Percentiles rank a stretch among this genome's conserved stretches.
These are phyloP conservation scores for Nannochloris sp. DNA, from an alignment of 139 green algal species.

Conservation along the genomic window DNA sequence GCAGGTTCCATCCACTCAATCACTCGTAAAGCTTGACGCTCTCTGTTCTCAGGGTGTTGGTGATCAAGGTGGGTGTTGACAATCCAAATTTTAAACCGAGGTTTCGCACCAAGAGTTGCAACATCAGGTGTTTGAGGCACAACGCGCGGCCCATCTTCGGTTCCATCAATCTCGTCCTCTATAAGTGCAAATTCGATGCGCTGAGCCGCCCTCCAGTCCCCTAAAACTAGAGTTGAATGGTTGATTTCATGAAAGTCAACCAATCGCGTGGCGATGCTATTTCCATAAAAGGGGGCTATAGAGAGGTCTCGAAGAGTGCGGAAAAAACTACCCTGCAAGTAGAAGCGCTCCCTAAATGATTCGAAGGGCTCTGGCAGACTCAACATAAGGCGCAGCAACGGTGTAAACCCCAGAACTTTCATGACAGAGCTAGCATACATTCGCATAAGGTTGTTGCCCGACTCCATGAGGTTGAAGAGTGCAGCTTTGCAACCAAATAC, in stretches of 20 bases:
- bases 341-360: constrained; percentile 21
- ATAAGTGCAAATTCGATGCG: constrained; percentile 30
- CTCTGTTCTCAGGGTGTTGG: constrained; percentile 11
- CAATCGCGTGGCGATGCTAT: constrained; percentile 33
- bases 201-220: constrained; percentile 40
- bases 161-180: neutral
- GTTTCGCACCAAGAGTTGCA: neutral
- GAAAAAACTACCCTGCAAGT: constrained; percentile 7
- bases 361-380: constrained; percentile 23
- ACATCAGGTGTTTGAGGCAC: neutral
- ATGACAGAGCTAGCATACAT: constrained; percentile 10
- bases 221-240: constrained; percentile 32
- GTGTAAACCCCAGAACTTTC: constrained; percentile 6
- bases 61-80: constrained; percentile 50
- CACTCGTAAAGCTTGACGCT: constrained; percentile 20
- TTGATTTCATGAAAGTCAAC: constrained; percentile 14
- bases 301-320: constrained; percentile 20
- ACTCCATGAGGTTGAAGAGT: constrained; percentile 17
- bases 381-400: constrained; percentile 22
- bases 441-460: neutral
- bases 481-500: constrained; percentile 35
- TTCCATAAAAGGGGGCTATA: constrained; percentile 41
- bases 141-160: neutral
- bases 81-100: constrained; percentile 29
- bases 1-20: constrained; percentile 32